These are phyloP conservation scores for Pisolithus microcarpus DNA, from an alignment of 768 basidiomycete species.

Conservation along the genomic window DNA sequence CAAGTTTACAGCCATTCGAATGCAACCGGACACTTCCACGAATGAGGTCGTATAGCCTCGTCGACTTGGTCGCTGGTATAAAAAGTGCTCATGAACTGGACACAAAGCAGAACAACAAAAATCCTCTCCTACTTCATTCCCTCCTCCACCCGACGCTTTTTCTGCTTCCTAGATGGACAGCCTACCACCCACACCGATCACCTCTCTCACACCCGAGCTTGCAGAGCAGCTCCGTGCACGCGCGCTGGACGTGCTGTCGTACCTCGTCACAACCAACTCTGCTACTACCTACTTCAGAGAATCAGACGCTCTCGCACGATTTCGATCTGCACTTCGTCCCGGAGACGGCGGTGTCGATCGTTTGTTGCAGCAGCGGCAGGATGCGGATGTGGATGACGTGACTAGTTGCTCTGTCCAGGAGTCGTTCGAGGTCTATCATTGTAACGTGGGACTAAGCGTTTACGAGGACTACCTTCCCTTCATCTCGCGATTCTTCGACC, in stretches of 20 bases:
- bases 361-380: not conserved
- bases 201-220: constrained; percentile 9
- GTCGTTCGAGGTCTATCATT: constrained; percentile 7
- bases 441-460: constrained; percentile 10
- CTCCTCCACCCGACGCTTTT: not conserved
- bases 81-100: too few species aligned
- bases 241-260: constrained; percentile 16
- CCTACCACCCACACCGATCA: constrained; percentile 10
- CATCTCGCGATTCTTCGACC: constrained; percentile 14
- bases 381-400: not conserved
- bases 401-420: not conserved
- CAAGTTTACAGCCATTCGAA: too few species aligned
- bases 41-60: too few species aligned
- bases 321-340: constrained; percentile 7
- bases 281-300: constrained; percentile 13
- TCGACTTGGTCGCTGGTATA: too few species aligned
- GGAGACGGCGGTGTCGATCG: not conserved
- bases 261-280: constrained; percentile 17
- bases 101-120: too few species aligned
- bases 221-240: constrained; percentile 11
- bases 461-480: constrained; percentile 16
- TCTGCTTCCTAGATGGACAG: constrained; percentile 4
- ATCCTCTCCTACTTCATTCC: too few species aligned
- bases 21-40: too few species aligned
- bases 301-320: constrained; percentile 7